Evolutionary conservation across 2,329 filamentous ascomycete genomes (phyloP).

Genomic region (Ambrosiella beaveri): DNA sequence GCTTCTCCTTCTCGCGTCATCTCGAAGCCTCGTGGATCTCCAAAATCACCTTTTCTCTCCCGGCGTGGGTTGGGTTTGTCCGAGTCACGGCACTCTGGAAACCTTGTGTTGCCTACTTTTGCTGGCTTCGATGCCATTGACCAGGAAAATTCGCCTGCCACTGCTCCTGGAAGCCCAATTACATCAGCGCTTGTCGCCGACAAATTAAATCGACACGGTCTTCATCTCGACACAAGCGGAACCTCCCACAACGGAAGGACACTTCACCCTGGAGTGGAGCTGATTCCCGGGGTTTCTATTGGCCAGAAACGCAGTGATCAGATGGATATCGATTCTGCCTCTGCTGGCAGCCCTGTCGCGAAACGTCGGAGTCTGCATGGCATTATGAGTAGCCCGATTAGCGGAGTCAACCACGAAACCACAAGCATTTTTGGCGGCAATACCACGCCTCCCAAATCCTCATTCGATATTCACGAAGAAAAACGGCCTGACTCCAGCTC

Average conservation of each 20-base stretch:
- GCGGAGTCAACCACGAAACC: conserved; percentile 26
- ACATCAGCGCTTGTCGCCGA: conserved; percentile 28
- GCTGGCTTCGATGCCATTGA: conserved; percentile 16
- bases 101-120: conserved; percentile 32
- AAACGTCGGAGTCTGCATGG: conserved; percentile 81
- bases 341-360: conserved; percentile 67
- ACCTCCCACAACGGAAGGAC: conserved; percentile 1
- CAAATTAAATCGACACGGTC: conserved; percentile 34
- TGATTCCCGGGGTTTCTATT: conserved; percentile 10
- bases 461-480: conserved; percentile 23
- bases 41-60: conserved; percentile 56
- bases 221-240: conserved; percentile 26
- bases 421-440: conserved; percentile 54
- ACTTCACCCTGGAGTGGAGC: conserved; percentile 5
- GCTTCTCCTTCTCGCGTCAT: conserved; percentile 33
- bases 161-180: conserved; percentile 22
- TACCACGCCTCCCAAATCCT: conserved; percentile 6
- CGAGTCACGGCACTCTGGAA: conserved; percentile 53
- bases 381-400: conserved; percentile 20
- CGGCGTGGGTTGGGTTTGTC: conserved; percentile 46
- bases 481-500: conserved; percentile 19
- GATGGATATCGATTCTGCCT: conserved; percentile 77
- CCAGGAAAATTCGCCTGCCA: conserved; percentile 24
- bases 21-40: conserved; percentile 50
- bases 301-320: conserved; percentile 58